Percentiles rank a stretch among this genome's conserved stretches.
Conservation (phyloP, 352 stramenopile species). For the Hyaloperonospora brassicae region DNA sequence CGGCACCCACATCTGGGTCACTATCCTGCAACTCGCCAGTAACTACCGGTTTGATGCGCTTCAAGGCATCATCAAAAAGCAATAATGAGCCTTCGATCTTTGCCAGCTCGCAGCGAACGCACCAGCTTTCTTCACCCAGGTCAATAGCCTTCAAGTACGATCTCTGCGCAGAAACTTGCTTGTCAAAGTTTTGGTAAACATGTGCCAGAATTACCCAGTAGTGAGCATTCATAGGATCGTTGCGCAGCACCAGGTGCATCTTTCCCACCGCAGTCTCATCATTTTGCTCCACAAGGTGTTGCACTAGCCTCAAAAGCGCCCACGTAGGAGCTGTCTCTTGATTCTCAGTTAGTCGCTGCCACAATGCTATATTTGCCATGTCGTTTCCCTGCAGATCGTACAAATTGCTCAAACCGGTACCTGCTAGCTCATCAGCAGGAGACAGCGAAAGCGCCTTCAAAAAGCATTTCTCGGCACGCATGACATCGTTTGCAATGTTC, state of each 20-base stretch:
- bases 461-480: slow-evolving; percentile 81
- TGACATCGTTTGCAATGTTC: slow-evolving; percentile 42
- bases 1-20: slow-evolving; percentile 26
- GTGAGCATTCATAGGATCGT: slow-evolving; percentile 50
- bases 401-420: slow-evolving; percentile 52
- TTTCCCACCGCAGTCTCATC: slow-evolving; percentile 61
- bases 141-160: slow-evolving; percentile 75
- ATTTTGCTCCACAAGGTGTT: slow-evolving; percentile 58
- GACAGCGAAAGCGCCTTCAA: slow-evolving; percentile 69
- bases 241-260: slow-evolving; percentile 66
- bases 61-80: slow-evolving; percentile 64
- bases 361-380: slow-evolving; percentile 62
- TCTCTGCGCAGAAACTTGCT: slow-evolving; percentile 66
- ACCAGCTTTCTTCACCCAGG: slow-evolving; percentile 57
- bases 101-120: slow-evolving; percentile 68
- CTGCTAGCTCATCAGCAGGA: slow-evolving; percentile 44
- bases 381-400: slow-evolving; percentile 57
- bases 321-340: slow-evolving; percentile 58
- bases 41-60: slow-evolving; percentile 44
- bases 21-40: slow-evolving; percentile 12
- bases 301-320: slow-evolving; percentile 61
- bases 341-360: slow-evolving; percentile 52
- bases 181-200: slow-evolving; percentile 74
- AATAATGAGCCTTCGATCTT: slow-evolving; percentile 65
- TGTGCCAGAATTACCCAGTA: slow-evolving; percentile 74